Base-by-base conservation (phyloP, 805 yeast species). In the Pichia exigua region DNA sequence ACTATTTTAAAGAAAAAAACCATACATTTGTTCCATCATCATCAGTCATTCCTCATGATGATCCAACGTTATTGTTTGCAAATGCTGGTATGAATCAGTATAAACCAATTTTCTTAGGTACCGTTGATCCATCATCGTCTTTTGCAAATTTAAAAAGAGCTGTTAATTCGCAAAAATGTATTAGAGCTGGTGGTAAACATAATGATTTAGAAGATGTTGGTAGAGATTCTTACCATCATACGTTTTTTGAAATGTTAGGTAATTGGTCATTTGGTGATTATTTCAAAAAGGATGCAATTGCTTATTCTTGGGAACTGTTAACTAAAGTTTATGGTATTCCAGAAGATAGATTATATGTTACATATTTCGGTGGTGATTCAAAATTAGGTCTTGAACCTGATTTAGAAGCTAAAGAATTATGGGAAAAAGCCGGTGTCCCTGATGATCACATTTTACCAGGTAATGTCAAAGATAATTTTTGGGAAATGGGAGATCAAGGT, bases 401-500 rank as follows among this genome's bases (percentile, higher is more conserved):
- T 76, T 74, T 87, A 55, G 99, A 94, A 72, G 97, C 98, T 50
- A 87, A 87, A 68, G 73, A 85, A 62, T 73, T 80, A 56, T 94
- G 99, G 99, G 73, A 74, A 57, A 80, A 76, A 40, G 86, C 85
- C 42, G 99, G 99, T 61, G 95, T 92, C 51, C 77, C 83, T 35
- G 96, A 88, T 60, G 91, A 84, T 66, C 98, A 90, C 67, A 92
- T 94, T 60, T 74, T 94, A 59, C 96, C 97, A 21, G 99, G 99
- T 52, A 74, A 83, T 59, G 87, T 83, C 49, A 75, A 82, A 65
- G 99, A 94, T 69, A 94, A 94, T 73, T 94, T 94, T 72, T 94
- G 99, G 99, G 99, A 94, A 75, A 94, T 94, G 99, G 99, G 99
- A 63, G 99, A 95, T 66, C 98, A 92, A 75, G 99, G 99, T 59